phyloP scores from a whole-genome alignment of 495 filamentous ascomycete species.

The Aspergillus taichungensis region DNA sequence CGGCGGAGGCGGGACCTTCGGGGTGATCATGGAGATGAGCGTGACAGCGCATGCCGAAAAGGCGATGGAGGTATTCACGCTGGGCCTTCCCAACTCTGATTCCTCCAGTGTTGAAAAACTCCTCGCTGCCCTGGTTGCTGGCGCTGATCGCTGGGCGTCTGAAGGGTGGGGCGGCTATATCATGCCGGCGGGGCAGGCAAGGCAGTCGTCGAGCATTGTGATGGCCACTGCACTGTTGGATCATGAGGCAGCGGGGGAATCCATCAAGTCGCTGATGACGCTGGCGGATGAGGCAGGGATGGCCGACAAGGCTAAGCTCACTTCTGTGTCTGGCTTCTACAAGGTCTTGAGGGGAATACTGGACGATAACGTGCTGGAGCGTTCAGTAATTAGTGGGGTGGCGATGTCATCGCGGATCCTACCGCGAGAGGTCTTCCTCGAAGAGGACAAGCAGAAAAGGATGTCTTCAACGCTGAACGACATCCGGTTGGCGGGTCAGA shows the following conservation, averaged over 20 bases:
- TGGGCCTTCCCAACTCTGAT: slow-evolving; percentile 22
- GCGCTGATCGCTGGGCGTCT: slow-evolving; percentile 27
- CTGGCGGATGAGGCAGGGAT: neutral
- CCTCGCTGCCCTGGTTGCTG: slow-evolving; percentile 23
- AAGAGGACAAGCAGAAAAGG: slow-evolving; percentile 3
- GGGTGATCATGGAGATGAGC: slow-evolving; percentile 29
- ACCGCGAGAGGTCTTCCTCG: slow-evolving; percentile 3
- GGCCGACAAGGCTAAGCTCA: neutral
- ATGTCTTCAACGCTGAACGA: slow-evolving; percentile 4
- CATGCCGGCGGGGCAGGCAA: slow-evolving; percentile 1
- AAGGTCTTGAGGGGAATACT: neutral
- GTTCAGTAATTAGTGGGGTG: neutral
- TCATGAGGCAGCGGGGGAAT: slow-evolving; percentile 1
- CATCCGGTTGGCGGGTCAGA: neutral
- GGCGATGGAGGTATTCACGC: slow-evolving; percentile 19
- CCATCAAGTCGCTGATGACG: slow-evolving; percentile 8
- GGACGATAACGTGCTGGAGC: neutral
- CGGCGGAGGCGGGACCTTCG: slow-evolving; percentile 46
- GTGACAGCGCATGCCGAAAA: slow-evolving; percentile 20
- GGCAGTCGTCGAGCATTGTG: neutral
- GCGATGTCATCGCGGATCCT: slow-evolving; percentile 8
- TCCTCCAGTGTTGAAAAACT: slow-evolving; percentile 9
- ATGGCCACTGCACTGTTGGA: slow-evolving; percentile 9
- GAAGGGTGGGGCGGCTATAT: slow-evolving; percentile 38
- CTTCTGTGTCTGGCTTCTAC: neutral